These are phyloP conservation scores for Chlorencoelia australis DNA, from an alignment of 2,329 filamentous ascomycete genomes.

Conservation along the genomic window DNA sequence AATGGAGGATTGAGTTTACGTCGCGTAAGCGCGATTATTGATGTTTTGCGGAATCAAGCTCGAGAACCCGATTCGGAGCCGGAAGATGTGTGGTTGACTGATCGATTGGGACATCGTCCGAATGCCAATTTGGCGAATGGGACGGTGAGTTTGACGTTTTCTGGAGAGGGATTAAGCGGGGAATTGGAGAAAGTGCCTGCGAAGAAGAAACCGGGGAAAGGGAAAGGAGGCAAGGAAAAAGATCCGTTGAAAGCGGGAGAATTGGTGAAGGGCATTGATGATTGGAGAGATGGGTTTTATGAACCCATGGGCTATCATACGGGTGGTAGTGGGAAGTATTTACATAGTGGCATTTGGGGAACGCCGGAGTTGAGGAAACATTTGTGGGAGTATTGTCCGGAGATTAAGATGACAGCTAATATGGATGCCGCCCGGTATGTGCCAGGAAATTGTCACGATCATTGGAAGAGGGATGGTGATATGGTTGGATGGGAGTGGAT, in stretches of 20 bases:
- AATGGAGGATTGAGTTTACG: conserved; percentile 35
- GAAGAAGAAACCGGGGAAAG: conserved; percentile 14
- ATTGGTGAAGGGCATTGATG: conserved; percentile 34
- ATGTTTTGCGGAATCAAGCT: conserved; percentile 39
- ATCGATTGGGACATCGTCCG: conserved; percentile 40
- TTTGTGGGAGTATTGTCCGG: conserved; percentile 47
- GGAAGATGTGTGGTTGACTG: conserved; percentile 47
- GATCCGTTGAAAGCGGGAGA: conserved; percentile 19
- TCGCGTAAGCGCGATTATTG: conserved; percentile 41
- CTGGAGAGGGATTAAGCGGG: conserved; percentile 38
- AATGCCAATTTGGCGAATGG: conserved; percentile 41
- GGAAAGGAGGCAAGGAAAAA: conserved; percentile 10
- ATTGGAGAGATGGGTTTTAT: conserved; percentile 43
- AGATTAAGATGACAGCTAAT: conserved; percentile 45
- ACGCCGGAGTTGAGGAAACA: conserved; percentile 36
- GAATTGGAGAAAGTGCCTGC: conserved; percentile 19
- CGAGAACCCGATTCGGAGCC: conserved; percentile 36
- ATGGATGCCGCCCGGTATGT: conserved; percentile 45
- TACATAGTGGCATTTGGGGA: conserved; percentile 40
- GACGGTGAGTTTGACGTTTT: conserved; percentile 38
- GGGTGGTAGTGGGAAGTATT: conserved; percentile 36
- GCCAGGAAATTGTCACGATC: conserved; percentile 35
- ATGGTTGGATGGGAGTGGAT: conserved; percentile 16
- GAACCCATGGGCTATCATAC: conserved; percentile 51
- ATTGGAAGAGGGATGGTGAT: conserved; percentile 34